phyloP scores from a whole-genome alignment of 331 rosid species.

The Ulmus americana region DNA sequence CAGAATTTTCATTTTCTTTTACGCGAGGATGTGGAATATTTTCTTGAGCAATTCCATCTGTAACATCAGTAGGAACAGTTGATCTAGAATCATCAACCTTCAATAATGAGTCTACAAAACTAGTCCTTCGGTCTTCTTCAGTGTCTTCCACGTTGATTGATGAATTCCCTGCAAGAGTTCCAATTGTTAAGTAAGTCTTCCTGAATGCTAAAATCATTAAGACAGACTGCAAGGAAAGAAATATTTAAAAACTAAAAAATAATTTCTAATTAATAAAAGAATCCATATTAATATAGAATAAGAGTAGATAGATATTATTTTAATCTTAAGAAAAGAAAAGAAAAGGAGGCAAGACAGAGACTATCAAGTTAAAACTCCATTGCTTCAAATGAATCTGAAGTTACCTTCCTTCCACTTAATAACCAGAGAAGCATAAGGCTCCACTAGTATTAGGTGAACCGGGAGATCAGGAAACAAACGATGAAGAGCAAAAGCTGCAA shows the following conservation, averaged over 20 bases:
- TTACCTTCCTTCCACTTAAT: conserved; percentile 77
- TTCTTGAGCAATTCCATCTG: conserved; percentile 26
- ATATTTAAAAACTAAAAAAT: background rate
- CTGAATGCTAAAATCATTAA: conserved; percentile 21
- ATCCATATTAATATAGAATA: background rate
- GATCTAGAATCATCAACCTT: conserved; percentile 42
- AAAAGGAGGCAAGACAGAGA: too few relatives aligned
- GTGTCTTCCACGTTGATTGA: conserved; percentile 53
- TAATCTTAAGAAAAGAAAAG: background rate
- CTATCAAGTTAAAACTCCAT: too few relatives aligned
- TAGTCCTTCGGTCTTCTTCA: conserved; percentile 69
- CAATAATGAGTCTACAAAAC: conserved; percentile 76
- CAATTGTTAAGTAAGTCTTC: conserved; percentile 5
- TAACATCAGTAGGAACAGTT: conserved; percentile 34
- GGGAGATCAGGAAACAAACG: conserved; percentile 81
- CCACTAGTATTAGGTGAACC: conserved; percentile 55
- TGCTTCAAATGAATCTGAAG: too few relatives aligned
- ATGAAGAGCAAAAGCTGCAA: conserved; percentile 86
- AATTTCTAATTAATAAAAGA: background rate
- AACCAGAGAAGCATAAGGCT: conserved; percentile 75
- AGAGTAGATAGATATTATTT: background rate
- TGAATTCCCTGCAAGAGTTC: conserved; percentile 32
- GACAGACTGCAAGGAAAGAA: background rate
- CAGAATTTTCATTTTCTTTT: conserved; percentile 33
- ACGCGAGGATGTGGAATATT: conserved; percentile 23